phyloP scores from a whole-genome alignment of 805 yeast genomes.

The Candida nanaspora region DNA sequence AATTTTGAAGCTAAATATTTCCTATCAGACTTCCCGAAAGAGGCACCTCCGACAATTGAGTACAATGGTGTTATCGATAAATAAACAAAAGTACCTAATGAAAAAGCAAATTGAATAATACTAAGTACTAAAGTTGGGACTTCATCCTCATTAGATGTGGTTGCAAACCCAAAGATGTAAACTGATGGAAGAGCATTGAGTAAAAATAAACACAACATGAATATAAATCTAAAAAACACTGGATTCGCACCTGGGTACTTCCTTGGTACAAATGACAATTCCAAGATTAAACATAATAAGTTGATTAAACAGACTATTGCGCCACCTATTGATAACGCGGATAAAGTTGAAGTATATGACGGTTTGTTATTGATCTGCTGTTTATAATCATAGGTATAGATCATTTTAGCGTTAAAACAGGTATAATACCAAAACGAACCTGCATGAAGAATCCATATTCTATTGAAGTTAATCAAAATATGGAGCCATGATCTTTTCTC shows the following conservation, averaged over 20 bases:
- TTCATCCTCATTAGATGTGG: slow-evolving; percentile 25
- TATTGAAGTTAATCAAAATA: slow-evolving; percentile 60
- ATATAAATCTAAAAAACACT: slow-evolving; percentile 37
- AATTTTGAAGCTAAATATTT: slow-evolving; percentile 42
- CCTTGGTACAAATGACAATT: slow-evolving; percentile 61
- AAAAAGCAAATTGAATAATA: slow-evolving; percentile 47
- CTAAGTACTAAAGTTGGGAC: slow-evolving; percentile 21
- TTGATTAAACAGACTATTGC: slow-evolving; percentile 51
- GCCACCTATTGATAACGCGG: slow-evolving; percentile 65
- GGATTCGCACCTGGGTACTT: slow-evolving; percentile 68
- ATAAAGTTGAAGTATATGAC: slow-evolving; percentile 41
- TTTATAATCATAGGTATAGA: slow-evolving; percentile 54
- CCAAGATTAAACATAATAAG: slow-evolving; percentile 48
- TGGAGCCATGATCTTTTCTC: slow-evolving; percentile 78
- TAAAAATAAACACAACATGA: slow-evolving; percentile 34
- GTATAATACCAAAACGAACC: slow-evolving; percentile 76
- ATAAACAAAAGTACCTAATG: slow-evolving; percentile 46
- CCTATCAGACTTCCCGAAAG: slow-evolving; percentile 25
- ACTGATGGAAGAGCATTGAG: slow-evolving; percentile 44
- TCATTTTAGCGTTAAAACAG: slow-evolving; percentile 52
- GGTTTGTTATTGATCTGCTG: slow-evolving; percentile 55
- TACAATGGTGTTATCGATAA: slow-evolving; percentile 60
- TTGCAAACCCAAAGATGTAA: slow-evolving; percentile 34
- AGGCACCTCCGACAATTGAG: slow-evolving; percentile 38
- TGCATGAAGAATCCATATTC: slow-evolving; percentile 74